These are phyloP conservation scores for Zopfochytrium polystomum DNA, from an alignment of 371 early-diverging fungal species.

Conservation along the genomic window DNA sequence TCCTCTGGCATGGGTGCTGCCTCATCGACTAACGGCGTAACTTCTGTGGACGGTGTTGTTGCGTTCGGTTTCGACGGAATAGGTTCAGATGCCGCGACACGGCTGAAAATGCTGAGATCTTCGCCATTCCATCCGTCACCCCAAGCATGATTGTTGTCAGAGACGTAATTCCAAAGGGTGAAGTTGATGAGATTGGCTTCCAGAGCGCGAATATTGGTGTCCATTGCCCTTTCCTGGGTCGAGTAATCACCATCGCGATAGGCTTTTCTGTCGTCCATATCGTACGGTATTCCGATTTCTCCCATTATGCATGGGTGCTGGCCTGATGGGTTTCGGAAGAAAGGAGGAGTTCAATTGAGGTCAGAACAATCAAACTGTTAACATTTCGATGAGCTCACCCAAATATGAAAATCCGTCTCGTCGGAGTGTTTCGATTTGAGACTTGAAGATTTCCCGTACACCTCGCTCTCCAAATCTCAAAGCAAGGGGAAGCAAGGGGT, in stretches of 20 bases:
- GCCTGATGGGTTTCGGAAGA: constrained; percentile 74
- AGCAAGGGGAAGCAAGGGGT: constrained; percentile 80
- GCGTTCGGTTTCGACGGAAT: too few species aligned
- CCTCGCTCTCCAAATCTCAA: constrained; percentile 61
- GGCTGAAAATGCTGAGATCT: constrained; percentile 77
- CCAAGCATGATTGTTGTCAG: constrained; percentile 65
- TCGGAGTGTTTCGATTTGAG: too few species aligned
- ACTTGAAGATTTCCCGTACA: constrained; percentile 30
- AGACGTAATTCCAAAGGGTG: constrained; percentile 83
- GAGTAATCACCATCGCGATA: constrained; percentile 67
- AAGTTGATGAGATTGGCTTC: constrained; percentile 77
- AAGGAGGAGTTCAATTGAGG: constrained; percentile 75
- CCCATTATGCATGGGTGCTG: constrained; percentile 63
- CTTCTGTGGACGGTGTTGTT: too few species aligned
- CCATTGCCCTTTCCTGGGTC: constrained; percentile 67
- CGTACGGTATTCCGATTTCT: constrained; percentile 86
- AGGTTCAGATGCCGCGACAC: constrained; percentile 46
- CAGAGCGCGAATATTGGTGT: constrained; percentile 68
- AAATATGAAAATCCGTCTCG: too few species aligned
- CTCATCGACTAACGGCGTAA: too few species aligned
- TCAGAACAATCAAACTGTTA: constrained; percentile 66
- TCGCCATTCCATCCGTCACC: constrained; percentile 87
- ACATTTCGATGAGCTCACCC: too few species aligned
- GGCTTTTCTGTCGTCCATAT: constrained; percentile 73
- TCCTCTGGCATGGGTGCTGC: too few species aligned